A percentile compares a stretch with the other conserved stretches of the same genome.
Evolutionary conservation across 192 early-diverging fungal genomes (phyloP).

Genomic region (Paraglomus brasilianum): DNA sequence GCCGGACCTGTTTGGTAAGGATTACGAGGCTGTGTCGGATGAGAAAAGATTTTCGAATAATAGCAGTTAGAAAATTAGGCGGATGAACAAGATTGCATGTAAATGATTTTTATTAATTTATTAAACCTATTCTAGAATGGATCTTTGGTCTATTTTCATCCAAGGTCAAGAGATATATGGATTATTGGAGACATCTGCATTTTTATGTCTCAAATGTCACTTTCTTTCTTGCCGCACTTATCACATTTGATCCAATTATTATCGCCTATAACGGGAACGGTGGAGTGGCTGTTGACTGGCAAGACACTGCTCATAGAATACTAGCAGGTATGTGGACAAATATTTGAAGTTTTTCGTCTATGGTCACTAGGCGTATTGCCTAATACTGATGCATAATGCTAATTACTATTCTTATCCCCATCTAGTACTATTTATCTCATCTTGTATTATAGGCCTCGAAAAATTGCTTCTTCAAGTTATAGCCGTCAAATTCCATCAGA

Average conservation of each 20-base stretch:
- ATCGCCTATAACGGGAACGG: not conserved
- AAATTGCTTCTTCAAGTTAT: constrained; percentile 63
- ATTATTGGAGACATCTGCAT: not conserved
- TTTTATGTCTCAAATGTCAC: not conserved
- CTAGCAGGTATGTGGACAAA: not conserved
- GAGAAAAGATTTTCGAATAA: not conserved
- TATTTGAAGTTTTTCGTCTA: not conserved
- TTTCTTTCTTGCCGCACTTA: not conserved
- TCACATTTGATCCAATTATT: not conserved
- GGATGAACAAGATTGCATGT: too few species aligned
- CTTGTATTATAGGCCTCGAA: constrained; percentile 36
- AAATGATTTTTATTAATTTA: constrained; percentile 1
- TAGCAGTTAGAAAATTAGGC: not conserved
- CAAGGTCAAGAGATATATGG: not conserved
- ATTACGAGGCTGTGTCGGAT: not conserved
- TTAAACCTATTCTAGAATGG: not conserved
- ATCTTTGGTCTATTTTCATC: not conserved
- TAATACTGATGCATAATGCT: not conserved
- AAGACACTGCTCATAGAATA: not conserved
- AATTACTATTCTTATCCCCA: too few species aligned
- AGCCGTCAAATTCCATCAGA: constrained; percentile 63
- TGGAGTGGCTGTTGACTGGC: not conserved
- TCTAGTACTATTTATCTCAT: not conserved
- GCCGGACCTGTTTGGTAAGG: not conserved
- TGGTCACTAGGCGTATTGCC: not conserved